These are phyloP conservation scores for Mariannaea elegans DNA, from an alignment of 2,329 filamentous ascomycete species.

Conservation along the genomic window DNA sequence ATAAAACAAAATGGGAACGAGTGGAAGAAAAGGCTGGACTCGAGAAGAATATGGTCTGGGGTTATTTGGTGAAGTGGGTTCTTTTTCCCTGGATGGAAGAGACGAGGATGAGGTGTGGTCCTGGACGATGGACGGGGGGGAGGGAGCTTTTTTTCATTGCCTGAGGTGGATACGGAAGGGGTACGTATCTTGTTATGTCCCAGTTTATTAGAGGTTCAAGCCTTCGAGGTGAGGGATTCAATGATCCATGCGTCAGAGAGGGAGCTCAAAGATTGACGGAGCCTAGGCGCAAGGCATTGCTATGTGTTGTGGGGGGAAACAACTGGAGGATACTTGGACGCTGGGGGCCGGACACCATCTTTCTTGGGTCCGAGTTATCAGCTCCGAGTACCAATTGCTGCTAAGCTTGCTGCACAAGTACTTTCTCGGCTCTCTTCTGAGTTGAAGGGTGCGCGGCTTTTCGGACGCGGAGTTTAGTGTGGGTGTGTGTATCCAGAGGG, in stretches of 20 bases:
- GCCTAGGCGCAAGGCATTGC: background rate
- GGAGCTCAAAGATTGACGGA: constrained; percentile 24
- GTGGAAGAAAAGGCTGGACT: constrained; percentile 26
- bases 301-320: constrained; percentile 10
- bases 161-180: constrained; percentile 32
- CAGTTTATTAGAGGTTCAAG: background rate
- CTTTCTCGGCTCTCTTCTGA: background rate
- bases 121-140: constrained; percentile 35
- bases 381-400: background rate
- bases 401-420: constrained; percentile 13
- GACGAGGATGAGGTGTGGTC: constrained; percentile 37
- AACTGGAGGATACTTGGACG: constrained; percentile 1
- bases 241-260: constrained; percentile 31
- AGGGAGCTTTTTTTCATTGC: constrained; percentile 43
- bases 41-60: constrained; percentile 36
- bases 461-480: constrained; percentile 28
- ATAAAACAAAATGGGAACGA: constrained; percentile 33
- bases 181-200: constrained; percentile 25
- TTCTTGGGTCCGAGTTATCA: background rate
- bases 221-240: background rate
- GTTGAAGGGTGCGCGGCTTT: constrained; percentile 14
- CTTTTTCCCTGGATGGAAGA: constrained; percentile 29
- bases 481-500: background rate
- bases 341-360: background rate
- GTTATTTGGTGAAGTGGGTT: constrained; percentile 29